phyloP scores from a whole-genome alignment of 1,284 basidiomycete genomes.

The Cystobasidium slooffiae region DNA sequence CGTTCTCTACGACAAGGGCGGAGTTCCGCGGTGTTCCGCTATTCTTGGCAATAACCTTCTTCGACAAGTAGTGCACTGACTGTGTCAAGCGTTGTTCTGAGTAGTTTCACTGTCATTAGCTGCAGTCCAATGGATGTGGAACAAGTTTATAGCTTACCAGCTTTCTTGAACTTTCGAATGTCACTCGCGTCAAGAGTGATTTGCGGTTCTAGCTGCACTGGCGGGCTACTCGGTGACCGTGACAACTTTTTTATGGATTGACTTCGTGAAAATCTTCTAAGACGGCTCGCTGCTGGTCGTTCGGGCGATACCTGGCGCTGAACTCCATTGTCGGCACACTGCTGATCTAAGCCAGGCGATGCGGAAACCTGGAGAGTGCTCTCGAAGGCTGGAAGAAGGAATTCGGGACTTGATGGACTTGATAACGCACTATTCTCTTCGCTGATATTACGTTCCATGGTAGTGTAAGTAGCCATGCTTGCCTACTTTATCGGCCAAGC shows the following conservation, averaged over 20 bases:
- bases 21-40: not conserved
- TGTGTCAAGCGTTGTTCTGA: constrained; percentile 13
- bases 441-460: not conserved
- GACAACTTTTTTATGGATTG: not conserved
- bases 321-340: not conserved
- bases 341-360: not conserved
- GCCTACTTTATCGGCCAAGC: not conserved
- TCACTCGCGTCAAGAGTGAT: constrained; percentile 1
- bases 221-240: not conserved
- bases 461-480: not conserved
- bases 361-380: constrained; percentile 8
- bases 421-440: not conserved
- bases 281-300: not conserved
- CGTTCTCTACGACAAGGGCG: not conserved
- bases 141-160: not conserved
- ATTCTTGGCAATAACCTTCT: not conserved
- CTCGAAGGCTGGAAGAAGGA: constrained; percentile 18
- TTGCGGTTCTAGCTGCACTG: not conserved
- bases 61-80: constrained; percentile 9
- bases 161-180: constrained; percentile 16
- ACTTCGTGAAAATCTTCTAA: not conserved
- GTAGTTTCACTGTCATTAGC: not conserved
- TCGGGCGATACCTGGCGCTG: not conserved
- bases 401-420: constrained; percentile 14
- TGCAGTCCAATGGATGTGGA: not conserved